phyloP scores from a whole-genome alignment of 495 filamentous ascomycete genomes.

The Bombardia bombarda region DNA sequence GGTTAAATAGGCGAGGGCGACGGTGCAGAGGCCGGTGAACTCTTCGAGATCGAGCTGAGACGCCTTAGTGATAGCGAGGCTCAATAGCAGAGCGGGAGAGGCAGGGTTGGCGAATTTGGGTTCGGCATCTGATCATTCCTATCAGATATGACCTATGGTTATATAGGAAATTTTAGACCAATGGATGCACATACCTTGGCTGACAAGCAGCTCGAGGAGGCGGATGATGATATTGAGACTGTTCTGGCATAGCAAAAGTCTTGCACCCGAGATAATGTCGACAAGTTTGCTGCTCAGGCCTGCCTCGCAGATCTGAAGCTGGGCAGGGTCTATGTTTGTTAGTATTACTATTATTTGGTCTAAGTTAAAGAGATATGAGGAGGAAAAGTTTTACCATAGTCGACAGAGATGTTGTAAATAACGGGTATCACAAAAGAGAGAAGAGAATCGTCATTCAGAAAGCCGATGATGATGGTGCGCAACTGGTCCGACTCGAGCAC shows the following conservation, averaged over 20 bases:
- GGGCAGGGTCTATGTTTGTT: conserved; percentile 41
- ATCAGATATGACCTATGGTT: not conserved
- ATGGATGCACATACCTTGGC: conserved; percentile 27
- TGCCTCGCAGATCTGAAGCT: conserved; percentile 39
- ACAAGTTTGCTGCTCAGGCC: conserved; percentile 32
- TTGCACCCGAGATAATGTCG: conserved; percentile 27
- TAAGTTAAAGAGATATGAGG: no score
- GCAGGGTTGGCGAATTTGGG: conserved; percentile 22
- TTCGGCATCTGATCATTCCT: conserved; percentile 23
- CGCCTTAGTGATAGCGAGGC: conserved; percentile 14
- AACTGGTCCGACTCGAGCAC: conserved; percentile 54
- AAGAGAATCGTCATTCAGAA: conserved; percentile 42
- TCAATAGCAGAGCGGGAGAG: conserved; percentile 27
- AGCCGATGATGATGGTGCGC: conserved; percentile 42
- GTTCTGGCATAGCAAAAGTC: conserved; percentile 16
- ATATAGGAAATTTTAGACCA: no score
- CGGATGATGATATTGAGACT: conserved; percentile 35
- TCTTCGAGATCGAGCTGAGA: conserved; percentile 24
- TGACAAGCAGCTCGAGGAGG: conserved; percentile 40
- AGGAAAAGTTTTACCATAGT: conserved; percentile 60
- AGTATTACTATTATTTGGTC: conserved; percentile 9
- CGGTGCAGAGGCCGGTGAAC: conserved; percentile 25
- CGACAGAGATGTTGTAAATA: conserved; percentile 65
- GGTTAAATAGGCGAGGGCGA: conserved; percentile 34
- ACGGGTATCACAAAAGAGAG: conserved; percentile 55